Evolutionary conservation across 768 basidiomycete species (phyloP).

Genomic region (Pisolithus tinctorius): DNA sequence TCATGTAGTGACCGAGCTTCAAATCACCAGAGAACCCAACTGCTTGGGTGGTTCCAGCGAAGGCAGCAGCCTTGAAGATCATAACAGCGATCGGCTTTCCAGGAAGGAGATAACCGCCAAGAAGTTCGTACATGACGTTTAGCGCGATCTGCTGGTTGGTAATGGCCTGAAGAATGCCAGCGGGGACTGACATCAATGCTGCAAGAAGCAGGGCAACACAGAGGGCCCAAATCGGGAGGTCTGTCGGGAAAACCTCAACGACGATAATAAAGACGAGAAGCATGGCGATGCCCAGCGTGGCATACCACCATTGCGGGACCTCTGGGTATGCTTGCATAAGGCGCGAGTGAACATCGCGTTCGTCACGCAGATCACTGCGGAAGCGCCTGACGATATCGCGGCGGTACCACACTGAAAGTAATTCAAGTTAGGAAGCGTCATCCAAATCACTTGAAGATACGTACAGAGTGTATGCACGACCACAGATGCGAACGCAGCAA

Average conservation of each 20-base stretch:
- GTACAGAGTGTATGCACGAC: conserved; percentile 72
- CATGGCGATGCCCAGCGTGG: conserved; percentile 43
- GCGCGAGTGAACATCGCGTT: conserved; percentile 79
- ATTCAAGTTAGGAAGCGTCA: conserved; percentile 2
- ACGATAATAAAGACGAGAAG: conserved; percentile 58
- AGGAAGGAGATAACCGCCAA: conserved; percentile 76
- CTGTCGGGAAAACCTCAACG: conserved; percentile 67
- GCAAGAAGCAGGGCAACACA: conserved; percentile 50
- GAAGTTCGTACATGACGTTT: conserved; percentile 68
- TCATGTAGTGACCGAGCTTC: conserved; percentile 89
- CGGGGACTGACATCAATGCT: conserved; percentile 50
- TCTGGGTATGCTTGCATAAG: conserved; percentile 77
- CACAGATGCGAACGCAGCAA: conserved; percentile 68
- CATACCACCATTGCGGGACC: conserved; percentile 76
- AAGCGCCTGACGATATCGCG: conserved; percentile 70
- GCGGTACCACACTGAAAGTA: conserved; percentile 70
- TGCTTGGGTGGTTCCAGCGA: conserved; percentile 54
- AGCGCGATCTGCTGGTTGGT: conserved; percentile 74
- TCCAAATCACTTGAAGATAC: conserved; percentile 21
- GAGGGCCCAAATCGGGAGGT: conserved; percentile 76
- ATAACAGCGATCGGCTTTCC: conserved; percentile 77
- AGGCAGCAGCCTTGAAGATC: conserved; percentile 69
- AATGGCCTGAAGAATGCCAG: conserved; percentile 80
- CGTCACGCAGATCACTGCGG: conserved; percentile 59
- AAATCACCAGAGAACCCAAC: conserved; percentile 65